phyloP scores from a whole-genome alignment of 1,284 basidiomycete genomes.

The Crepidotus sp. region DNA sequence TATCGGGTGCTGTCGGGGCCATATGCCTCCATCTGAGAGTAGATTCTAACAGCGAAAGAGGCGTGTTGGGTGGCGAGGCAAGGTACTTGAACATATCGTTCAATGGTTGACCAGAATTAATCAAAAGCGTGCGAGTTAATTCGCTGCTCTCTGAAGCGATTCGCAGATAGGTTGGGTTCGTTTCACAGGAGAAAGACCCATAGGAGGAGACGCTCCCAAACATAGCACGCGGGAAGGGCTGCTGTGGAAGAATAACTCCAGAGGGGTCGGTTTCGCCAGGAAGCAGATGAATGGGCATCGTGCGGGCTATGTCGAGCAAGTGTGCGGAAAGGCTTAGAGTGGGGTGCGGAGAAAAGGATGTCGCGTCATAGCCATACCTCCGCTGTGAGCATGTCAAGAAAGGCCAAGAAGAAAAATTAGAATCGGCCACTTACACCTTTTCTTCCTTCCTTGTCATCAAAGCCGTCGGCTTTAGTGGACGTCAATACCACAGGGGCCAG shows the following conservation, averaged over 20 bases:
- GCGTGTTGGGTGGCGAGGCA: conserved; percentile 53
- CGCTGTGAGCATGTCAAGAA: conserved; percentile 30
- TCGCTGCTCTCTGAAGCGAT: conserved; percentile 30
- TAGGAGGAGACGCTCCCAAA: conserved; percentile 64
- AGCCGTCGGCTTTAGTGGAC: conserved; percentile 26
- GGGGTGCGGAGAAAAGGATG: conserved; percentile 68
- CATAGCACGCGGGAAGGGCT: conserved; percentile 87
- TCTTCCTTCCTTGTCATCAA: conserved; percentile 44
- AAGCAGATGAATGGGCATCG: conserved; percentile 74
- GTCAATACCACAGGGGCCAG: conserved; percentile 41
- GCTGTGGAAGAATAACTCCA: conserved; percentile 86
- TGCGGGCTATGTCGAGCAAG: conserved; percentile 63
- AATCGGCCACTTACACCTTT: conserved; percentile 40
- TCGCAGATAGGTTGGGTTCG: conserved; percentile 86
- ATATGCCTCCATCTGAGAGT: conserved; percentile 93
- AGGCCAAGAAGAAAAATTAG: conserved; percentile 1
- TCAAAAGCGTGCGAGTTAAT: conserved; percentile 41
- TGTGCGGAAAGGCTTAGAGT: conserved; percentile 62
- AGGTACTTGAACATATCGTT: conserved; percentile 96
- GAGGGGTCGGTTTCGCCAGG: conserved; percentile 86
- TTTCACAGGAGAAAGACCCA: conserved; percentile 69
- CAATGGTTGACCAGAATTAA: conserved; percentile 85
- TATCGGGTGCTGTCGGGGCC: conserved; percentile 97
- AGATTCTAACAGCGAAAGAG: conserved; percentile 66
- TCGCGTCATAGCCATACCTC: conserved; percentile 50